These are phyloP conservation scores for Saturnispora zaruensis DNA, from an alignment of 805 yeast genomes.

Conservation along the genomic window DNA sequence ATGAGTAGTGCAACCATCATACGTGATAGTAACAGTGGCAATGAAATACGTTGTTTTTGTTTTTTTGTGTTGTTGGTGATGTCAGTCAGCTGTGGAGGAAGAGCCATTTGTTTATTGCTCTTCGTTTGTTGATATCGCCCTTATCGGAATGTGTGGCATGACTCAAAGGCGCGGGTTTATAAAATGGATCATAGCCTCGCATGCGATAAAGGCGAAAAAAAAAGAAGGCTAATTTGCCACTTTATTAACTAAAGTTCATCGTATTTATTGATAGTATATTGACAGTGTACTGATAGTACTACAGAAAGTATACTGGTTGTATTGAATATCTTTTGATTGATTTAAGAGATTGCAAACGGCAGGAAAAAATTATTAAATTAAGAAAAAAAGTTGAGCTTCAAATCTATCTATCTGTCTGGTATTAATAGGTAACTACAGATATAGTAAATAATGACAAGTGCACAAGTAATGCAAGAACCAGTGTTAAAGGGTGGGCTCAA, in stretches of 20 bases:
- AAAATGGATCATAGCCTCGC: background rate
- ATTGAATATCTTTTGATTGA: background rate
- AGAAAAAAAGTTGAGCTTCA: background rate
- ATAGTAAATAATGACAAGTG: background rate
- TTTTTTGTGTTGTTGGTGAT: background rate
- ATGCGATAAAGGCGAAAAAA: background rate
- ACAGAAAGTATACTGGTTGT: background rate
- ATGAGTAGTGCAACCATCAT: no score
- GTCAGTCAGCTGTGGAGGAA: background rate
- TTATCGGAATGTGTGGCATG: slow-evolving; percentile 2
- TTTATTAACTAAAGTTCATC: background rate
- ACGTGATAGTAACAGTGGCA: background rate
- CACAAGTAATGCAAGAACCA: background rate
- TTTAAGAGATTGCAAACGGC: background rate
- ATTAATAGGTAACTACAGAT: background rate
- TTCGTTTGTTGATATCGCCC: background rate
- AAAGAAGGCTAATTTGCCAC: background rate
- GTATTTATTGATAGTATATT: background rate
- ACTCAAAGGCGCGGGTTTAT: slow-evolving; percentile 1
- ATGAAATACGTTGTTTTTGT: no score
- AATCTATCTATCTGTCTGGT: background rate
- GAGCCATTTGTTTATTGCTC: background rate
- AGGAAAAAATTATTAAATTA: no score
- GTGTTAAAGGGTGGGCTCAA: background rate
- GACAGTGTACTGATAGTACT: background rate